Evolutionary conservation across 768 basidiomycete genomes (phyloP), one percentile per base, ranked within the genome.

Genomic region (Daedaleopsis nitida): DNA sequence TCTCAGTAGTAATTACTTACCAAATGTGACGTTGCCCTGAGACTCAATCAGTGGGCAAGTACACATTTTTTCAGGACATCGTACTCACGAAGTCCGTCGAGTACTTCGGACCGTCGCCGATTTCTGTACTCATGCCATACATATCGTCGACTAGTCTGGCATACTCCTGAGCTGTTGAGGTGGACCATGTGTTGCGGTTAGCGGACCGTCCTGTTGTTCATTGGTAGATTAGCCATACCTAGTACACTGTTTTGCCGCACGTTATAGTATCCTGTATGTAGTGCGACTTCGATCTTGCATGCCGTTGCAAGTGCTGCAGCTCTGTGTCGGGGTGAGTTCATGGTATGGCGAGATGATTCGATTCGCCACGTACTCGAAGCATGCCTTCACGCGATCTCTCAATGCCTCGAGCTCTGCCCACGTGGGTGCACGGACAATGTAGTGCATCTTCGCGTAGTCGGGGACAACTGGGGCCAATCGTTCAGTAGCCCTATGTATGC

Each of bases 11-110:
- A 32, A 63, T 38, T 42, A 83, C 77, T 69, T 65, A 76, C 90
- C 83, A 65, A 88, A 86, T 45, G 87, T 82, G 53, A 92, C 83
- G 64, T 92, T 91, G 1, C 91, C 91, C 90, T 92, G 7, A 27
- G 49, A 49, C 50, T 65, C 50, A 58, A 48, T 42, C 39, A 51
- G 27, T 39, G 58, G 34, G 39, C 0, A 37, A 37, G n/a, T 21
- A 16, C 44, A 23, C n/a, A 10, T 14, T 11, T 24, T 54, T 57
- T 4, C 39, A 42, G 39, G 17, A 42, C 39, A 17, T 17, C 17
- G 13, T 11, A 78, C 88, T 76, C 63, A 91, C 91, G 71, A 92
- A 91, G 72, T 92, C 91, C 10, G 91, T 91, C 5, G 89, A 91
- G 3, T 88, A 89, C 17, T 74, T 74, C 10, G 83, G 76, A 4